A percentile compares a stretch with the other conserved stretches of the same genome.
These are phyloP conservation scores for Verticillium longisporum DNA, from an alignment of 2,329 filamentous ascomycete genomes.

Conservation along the genomic window DNA sequence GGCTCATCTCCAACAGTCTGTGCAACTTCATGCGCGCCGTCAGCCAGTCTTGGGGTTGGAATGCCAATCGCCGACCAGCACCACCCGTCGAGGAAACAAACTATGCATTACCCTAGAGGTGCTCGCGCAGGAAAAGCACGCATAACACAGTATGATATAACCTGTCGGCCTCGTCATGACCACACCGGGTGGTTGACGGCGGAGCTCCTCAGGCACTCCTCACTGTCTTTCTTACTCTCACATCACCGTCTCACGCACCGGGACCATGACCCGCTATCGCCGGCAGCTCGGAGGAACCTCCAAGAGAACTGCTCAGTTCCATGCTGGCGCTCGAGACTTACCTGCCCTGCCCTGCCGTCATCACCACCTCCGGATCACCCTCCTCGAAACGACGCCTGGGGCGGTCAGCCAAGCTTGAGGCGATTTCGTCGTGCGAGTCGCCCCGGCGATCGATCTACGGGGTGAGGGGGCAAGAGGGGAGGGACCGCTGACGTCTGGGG, in stretches of 20 bases:
- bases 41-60: background rate
- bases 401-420: background rate
- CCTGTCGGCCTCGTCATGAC: background rate
- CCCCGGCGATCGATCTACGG: slow-evolving; percentile 1
- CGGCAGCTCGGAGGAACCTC: background rate
- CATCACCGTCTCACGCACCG: background rate
- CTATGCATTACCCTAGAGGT: background rate
- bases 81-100: background rate
- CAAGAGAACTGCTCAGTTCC: background rate
- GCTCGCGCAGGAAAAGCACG: background rate
- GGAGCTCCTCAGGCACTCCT: background rate
- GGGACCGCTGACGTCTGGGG: background rate
- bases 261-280: slow-evolving; percentile 1
- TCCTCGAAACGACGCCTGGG: background rate
- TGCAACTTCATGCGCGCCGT: slow-evolving; percentile 11
- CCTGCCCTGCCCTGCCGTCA: background rate
- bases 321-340: background rate
- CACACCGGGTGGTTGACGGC: background rate
- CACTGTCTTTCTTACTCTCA: background rate
- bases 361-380: background rate
- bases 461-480: background rate
- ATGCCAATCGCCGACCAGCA: background rate
- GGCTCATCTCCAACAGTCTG: slow-evolving; percentile 12
- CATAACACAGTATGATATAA: background rate
- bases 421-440: slow-evolving; percentile 1